These are phyloP conservation scores for Pyrenochaeta sp. DNA, from an alignment of 2,329 filamentous ascomycete species.

Conservation along the genomic window DNA sequence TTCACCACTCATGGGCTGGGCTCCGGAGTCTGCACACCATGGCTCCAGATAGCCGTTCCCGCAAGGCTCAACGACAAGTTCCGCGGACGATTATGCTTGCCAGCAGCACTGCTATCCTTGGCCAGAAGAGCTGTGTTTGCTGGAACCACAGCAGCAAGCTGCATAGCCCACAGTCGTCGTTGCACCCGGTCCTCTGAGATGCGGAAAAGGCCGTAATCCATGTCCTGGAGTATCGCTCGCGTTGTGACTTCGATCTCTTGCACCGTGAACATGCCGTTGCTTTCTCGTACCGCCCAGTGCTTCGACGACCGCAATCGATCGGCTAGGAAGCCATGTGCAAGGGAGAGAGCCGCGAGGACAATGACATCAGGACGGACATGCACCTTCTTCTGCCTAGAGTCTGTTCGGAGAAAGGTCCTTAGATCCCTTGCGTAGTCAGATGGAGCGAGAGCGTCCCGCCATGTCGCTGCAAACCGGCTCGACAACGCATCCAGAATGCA, in stretches of 20 bases:
- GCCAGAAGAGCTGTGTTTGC: constrained; percentile 3
- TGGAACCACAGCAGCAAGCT: constrained; percentile 19
- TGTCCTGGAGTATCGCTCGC: constrained; percentile 44
- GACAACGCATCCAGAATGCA: constrained; percentile 50
- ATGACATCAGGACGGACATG: constrained; percentile 43
- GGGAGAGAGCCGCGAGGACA: constrained; percentile 45
- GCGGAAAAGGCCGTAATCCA: constrained; percentile 49
- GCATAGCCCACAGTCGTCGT: constrained; percentile 42
- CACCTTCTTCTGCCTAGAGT: constrained; percentile 20
- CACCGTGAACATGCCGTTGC: constrained; percentile 31
- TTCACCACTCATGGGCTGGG: constrained; percentile 45
- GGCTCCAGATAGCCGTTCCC: constrained; percentile 41
- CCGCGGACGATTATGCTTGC: constrained; percentile 27
- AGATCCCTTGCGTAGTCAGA: constrained; percentile 23
- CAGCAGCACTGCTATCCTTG: neutral
- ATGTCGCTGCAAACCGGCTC: constrained; percentile 41
- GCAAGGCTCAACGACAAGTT: constrained; percentile 37
- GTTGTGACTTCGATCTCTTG: constrained; percentile 45
- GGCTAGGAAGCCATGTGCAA: constrained; percentile 46
- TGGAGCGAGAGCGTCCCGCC: constrained; percentile 36
- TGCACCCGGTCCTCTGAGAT: constrained; percentile 46
- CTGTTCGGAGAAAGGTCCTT: constrained; percentile 22
- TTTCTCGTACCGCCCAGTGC: constrained; percentile 46
- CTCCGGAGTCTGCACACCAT: constrained; percentile 49
- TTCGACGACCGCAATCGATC: constrained; percentile 40